Evolutionary conservation across 768 basidiomycete species (phyloP).

Genomic region (Rhodocollybia butyracea): DNA sequence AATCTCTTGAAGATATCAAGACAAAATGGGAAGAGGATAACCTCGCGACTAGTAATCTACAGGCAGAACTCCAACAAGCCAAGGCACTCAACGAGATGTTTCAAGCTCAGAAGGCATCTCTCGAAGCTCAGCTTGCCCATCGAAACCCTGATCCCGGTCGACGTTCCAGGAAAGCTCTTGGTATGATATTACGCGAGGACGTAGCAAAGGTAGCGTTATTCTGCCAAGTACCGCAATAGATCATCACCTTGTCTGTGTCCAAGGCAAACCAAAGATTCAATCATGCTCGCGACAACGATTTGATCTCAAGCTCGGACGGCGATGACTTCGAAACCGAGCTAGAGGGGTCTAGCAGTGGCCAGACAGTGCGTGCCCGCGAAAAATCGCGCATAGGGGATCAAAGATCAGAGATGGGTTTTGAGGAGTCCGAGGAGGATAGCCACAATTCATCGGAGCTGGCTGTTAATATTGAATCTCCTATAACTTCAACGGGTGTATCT

Average conservation of each 20-base stretch:
- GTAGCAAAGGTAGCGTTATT: neutral
- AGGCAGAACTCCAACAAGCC: constrained; percentile 16
- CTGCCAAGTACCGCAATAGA: neutral
- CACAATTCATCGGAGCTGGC: neutral
- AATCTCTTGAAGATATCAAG: neutral
- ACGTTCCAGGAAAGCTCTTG: constrained; percentile 24
- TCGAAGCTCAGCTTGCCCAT: constrained; percentile 24
- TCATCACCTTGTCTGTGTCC: neutral
- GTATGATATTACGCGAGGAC: constrained; percentile 4
- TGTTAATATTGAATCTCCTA: neutral
- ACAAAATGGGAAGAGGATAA: constrained; percentile 1
- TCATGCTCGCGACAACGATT: neutral
- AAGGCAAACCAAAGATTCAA: neutral
- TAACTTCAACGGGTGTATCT: neutral
- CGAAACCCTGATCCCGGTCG: constrained; percentile 29
- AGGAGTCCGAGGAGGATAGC: neutral
- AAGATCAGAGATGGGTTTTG: neutral
- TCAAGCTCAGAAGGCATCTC: constrained; percentile 28
- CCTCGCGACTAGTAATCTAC: constrained; percentile 34
- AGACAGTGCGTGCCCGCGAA: neutral
- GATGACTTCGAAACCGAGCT: neutral
- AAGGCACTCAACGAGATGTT: constrained; percentile 18
- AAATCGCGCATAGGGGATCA: too few species aligned
- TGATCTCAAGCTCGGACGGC: neutral
- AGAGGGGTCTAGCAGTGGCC: neutral